Evolutionary conservation across 2,329 filamentous ascomycete species (phyloP), one percentile per base, ranked within the genome.

Genomic region (Monosporascus sp.): DNA sequence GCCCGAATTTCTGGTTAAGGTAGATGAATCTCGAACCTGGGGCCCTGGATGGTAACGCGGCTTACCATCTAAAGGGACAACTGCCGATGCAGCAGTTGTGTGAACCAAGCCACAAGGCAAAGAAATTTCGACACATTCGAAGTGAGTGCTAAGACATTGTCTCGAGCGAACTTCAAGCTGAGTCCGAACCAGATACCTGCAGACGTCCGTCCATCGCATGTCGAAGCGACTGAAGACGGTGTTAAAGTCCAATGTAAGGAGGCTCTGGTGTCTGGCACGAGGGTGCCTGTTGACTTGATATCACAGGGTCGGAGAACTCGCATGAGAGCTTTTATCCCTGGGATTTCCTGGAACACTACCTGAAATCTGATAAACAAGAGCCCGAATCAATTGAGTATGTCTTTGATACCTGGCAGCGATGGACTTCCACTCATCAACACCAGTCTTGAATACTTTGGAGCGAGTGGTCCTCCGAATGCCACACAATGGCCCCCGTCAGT

Each of bases 91-190:
- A 61, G 68, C 1, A 67, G 73, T 55, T 91, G 88, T 64, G 76
- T 88, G 24, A 85, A 90, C 67, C 80, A 81, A 52, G 80, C 84
- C 55, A 92, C 88, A 5, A 82, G 78, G 67, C 88, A 92, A 68
- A 75, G 86, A 25, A 79, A 81, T 49, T 75, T 88, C 52, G 79
- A 90, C 62, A 89, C 84, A 0, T 89, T 89, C 60, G 75, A 78
- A 52, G 83, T 88, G 66, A 59, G 74, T 62, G 8, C 39, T 14
- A 50, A 48, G 48, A 49, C 46, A 44, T 57, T 45, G 37, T 24
- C 25, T 6, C 39, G 20, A 14, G 52, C 52, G 6, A 5, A n/a
- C 45, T 37, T 35, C 39, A 57, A 48, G 48, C 56, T 57, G 39
- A 46, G n/a, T 11, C 15, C 6, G 37, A 43, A 24, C 8, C 55